Conservation (phyloP, 2,329 filamentous ascomycete species). For the Trichoderma pleuroti region DNA sequence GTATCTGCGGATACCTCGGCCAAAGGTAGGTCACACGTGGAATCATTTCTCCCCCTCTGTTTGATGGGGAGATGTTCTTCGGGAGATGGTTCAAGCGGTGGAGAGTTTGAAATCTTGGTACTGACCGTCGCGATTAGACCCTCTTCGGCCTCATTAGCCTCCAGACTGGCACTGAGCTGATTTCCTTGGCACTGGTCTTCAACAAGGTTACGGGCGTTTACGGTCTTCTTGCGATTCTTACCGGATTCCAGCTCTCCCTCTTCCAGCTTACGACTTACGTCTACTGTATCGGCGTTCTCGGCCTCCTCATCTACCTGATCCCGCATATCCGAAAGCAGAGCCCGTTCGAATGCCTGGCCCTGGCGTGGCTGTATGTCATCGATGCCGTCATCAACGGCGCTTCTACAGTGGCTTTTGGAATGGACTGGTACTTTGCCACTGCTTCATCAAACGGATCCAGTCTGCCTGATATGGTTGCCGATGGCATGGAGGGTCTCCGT, state of each 20-base stretch:
- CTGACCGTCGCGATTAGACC: conserved; percentile 49
- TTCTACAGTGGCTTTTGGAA: conserved; percentile 78
- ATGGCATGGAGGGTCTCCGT: conserved; percentile 35
- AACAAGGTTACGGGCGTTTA: conserved; percentile 93
- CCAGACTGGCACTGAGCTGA: conserved; percentile 80
- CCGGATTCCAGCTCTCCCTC: conserved; percentile 76
- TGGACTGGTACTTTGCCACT: conserved; percentile 77
- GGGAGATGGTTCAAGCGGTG: neutral
- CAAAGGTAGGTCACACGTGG: conserved; percentile 33
- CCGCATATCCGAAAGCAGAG: conserved; percentile 76
- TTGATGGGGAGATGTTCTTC: neutral
- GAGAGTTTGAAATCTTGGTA: neutral
- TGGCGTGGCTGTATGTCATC: conserved; percentile 81
- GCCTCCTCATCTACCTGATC: conserved; percentile 64
- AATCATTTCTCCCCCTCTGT: neutral
- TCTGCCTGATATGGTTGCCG: conserved; percentile 28
- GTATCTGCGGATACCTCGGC: conserved; percentile 39
- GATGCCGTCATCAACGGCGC: conserved; percentile 78
- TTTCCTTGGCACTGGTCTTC: conserved; percentile 76
- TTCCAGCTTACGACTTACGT: conserved; percentile 89
- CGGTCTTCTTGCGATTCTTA: conserved; percentile 82
- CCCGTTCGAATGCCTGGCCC: conserved; percentile 72
- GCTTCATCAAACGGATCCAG: conserved; percentile 44
- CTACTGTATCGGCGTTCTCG: conserved; percentile 73
- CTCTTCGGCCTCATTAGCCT: conserved; percentile 85